Conservation (phyloP, 1,139 yeast species). For the Saccharomyces uvarum region DNA sequence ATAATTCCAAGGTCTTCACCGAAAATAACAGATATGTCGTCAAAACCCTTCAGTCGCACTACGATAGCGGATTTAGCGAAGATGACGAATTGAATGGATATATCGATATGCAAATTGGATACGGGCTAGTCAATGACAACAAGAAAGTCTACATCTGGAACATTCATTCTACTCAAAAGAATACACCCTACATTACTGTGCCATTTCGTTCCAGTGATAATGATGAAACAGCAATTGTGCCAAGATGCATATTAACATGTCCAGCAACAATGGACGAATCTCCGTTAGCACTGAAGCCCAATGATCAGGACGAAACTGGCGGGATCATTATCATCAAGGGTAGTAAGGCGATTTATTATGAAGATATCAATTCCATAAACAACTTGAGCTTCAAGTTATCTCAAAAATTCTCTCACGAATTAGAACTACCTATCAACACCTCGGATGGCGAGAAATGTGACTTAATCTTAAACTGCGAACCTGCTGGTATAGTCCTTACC, state of each 20-base stretch:
- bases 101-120: slow-evolving; percentile 47
- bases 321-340: slow-evolving; percentile 31
- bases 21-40: slow-evolving; percentile 29
- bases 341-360: slow-evolving; percentile 43
- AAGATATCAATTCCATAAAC: slow-evolving; percentile 35
- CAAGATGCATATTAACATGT: slow-evolving; percentile 58
- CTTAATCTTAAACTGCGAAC: slow-evolving; percentile 56
- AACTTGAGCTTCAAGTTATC: slow-evolving; percentile 32
- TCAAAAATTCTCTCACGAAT: slow-evolving; percentile 25
- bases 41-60: slow-evolving; percentile 6
- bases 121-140: slow-evolving; percentile 48
- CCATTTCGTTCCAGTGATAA: slow-evolving; percentile 31
- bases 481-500: slow-evolving; percentile 65
- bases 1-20: slow-evolving; percentile 19
- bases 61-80: not conserved
- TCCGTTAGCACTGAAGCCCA: not conserved
- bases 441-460: slow-evolving; percentile 50
- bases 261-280: slow-evolving; percentile 53
- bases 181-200: slow-evolving; percentile 47
- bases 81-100: slow-evolving; percentile 37
- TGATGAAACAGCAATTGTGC: slow-evolving; percentile 33
- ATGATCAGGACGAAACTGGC: slow-evolving; percentile 12
- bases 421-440: slow-evolving; percentile 32
- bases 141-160: slow-evolving; percentile 61
- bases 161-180: slow-evolving; percentile 50